These are phyloP conservation scores for Xylariomycetidae sp. DNA, from an alignment of 2,329 filamentous ascomycete species.

Conservation along the genomic window DNA sequence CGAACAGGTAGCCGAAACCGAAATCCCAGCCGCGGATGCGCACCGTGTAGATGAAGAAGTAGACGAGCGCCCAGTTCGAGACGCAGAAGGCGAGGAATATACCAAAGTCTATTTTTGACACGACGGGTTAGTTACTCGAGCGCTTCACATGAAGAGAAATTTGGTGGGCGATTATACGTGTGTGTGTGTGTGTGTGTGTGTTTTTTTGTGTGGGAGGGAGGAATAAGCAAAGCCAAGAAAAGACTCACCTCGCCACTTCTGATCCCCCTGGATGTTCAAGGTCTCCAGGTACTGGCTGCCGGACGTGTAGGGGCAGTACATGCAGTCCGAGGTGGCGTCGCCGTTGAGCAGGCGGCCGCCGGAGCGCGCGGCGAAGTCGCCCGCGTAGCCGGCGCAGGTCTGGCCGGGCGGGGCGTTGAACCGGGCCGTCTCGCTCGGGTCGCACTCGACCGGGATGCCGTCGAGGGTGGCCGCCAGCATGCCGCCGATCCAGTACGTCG, in stretches of 20 bases:
- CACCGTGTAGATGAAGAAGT: slow-evolving; percentile 74
- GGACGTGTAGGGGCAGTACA: slow-evolving; percentile 61
- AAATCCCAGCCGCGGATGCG: slow-evolving; percentile 67
- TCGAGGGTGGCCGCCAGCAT: slow-evolving; percentile 61
- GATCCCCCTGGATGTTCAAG: slow-evolving; percentile 40
- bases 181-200: no score
- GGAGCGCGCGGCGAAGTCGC: slow-evolving; percentile 46
- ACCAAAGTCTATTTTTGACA: slow-evolving; percentile 47
- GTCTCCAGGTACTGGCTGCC: slow-evolving; percentile 60
- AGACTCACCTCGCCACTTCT: slow-evolving; percentile 61
- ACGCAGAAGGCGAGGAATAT: slow-evolving; percentile 68
- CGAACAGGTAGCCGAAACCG: slow-evolving; percentile 57
- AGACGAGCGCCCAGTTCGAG: slow-evolving; percentile 67
- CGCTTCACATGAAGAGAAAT: no score
- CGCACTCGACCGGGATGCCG: slow-evolving; percentile 44
- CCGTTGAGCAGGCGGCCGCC: slow-evolving; percentile 63
- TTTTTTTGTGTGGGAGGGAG: slow-evolving; percentile 1
- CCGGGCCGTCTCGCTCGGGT: slow-evolving; percentile 29
- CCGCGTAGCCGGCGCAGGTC: slow-evolving; percentile 63
- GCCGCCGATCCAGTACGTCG: slow-evolving; percentile 69
- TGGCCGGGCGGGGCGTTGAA: slow-evolving; percentile 59
- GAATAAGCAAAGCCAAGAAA: neutral
- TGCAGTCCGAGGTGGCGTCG: slow-evolving; percentile 53
- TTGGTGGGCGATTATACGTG: no score
- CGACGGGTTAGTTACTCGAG: neutral